These are phyloP conservation scores for Dysphania ambrosioides DNA, from an alignment of 148 eudicot species.

Conservation along the genomic window DNA sequence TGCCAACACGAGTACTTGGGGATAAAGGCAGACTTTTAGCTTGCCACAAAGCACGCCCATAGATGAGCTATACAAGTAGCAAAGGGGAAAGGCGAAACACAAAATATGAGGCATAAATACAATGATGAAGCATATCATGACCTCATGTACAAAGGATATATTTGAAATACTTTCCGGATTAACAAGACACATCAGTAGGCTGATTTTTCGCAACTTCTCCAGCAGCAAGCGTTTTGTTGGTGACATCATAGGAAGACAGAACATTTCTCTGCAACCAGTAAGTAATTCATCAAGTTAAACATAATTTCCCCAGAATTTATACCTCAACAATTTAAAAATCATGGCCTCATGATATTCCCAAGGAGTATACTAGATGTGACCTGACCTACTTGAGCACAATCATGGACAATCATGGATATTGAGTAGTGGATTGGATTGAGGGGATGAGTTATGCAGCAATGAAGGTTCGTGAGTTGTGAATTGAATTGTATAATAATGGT, in stretches of 20 bases:
- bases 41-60: not conserved
- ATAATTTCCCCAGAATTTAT: not conserved
- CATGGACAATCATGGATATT: no score
- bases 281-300: conserved; percentile 12
- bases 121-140: not conserved
- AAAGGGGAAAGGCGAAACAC: not conserved
- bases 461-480: no score
- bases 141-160: not conserved
- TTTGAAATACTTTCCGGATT: conserved; percentile 1
- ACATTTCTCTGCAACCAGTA: conserved; percentile 32
- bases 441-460: no score
- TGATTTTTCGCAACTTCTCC: conserved; percentile 22
- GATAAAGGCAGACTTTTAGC: not conserved
- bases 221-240: conserved; percentile 23
- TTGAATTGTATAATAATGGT: no score
- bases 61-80: not conserved
- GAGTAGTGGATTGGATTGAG: no score
- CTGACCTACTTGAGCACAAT: no score
- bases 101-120: not conserved
- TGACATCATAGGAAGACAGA: conserved; percentile 29
- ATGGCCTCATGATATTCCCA: no score
- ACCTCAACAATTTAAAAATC: not conserved
- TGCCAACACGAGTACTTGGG: not conserved
- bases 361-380: no score
- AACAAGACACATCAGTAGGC: conserved; percentile 28